Conservation (phyloP, 2,329 filamentous ascomycete genomes). For the Ascochyta fabae region DNA sequence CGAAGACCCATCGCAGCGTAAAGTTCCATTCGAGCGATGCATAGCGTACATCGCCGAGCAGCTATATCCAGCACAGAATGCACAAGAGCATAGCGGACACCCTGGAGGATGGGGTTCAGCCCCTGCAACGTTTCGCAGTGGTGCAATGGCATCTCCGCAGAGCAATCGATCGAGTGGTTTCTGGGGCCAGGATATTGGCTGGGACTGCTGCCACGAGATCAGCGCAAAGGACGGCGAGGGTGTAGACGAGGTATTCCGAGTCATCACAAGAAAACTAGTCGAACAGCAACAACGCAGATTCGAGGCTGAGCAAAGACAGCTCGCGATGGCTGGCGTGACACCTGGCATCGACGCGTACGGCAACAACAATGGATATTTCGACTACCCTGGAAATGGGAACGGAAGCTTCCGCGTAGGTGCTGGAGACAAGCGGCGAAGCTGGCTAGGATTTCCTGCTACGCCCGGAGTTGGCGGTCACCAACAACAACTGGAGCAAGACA, state of each 20-base stretch:
- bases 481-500: slow-evolving; percentile 45
- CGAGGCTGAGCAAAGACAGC: slow-evolving; percentile 57
- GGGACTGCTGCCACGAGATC: slow-evolving; percentile 98
- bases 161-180: slow-evolving; percentile 70
- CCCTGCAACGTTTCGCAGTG: slow-evolving; percentile 47
- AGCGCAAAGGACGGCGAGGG: slow-evolving; percentile 92
- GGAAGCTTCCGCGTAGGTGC: slow-evolving; percentile 66
- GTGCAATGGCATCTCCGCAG: slow-evolving; percentile 55
- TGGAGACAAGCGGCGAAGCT: slow-evolving; percentile 70
- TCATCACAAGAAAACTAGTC: slow-evolving; percentile 82
- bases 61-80: slow-evolving; percentile 71
- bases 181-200: slow-evolving; percentile 92
- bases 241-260: slow-evolving; percentile 94
- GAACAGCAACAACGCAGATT: slow-evolving; percentile 70
- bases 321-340: slow-evolving; percentile 52
- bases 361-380: slow-evolving; percentile 55
- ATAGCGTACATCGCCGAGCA: slow-evolving; percentile 96
- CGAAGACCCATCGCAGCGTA: slow-evolving; percentile 75
- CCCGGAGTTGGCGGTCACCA: slow-evolving; percentile 41
- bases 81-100: slow-evolving; percentile 27
- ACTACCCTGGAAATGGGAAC: slow-evolving; percentile 55
- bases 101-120: slow-evolving; percentile 34
- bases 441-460: slow-evolving; percentile 66
- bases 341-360: slow-evolving; percentile 48
- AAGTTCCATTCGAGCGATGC: slow-evolving; percentile 92